Conservation (phyloP, 805 yeast genomes). For the Starmerella floris region DNA sequence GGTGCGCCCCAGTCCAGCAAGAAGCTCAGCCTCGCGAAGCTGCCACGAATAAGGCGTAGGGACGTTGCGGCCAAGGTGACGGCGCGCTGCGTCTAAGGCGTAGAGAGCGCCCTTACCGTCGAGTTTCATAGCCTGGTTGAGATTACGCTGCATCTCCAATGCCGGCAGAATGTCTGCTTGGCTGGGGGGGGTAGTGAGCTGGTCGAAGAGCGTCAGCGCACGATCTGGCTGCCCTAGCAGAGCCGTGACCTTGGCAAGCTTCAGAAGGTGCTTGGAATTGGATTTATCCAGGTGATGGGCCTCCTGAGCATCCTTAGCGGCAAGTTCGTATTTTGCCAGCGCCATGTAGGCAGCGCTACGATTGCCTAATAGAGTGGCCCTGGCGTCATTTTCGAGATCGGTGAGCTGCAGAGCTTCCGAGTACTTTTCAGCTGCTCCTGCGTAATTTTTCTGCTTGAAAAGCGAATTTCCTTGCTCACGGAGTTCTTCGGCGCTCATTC, state of each 20-base stretch:
- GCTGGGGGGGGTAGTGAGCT: conserved; percentile 17
- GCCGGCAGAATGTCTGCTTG: conserved; percentile 23
- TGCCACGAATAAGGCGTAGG: conserved; percentile 28
- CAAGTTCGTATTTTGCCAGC: conserved; percentile 24
- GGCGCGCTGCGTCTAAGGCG: conserved; percentile 29
- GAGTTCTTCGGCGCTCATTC: conserved; percentile 18
- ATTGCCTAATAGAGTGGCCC: conserved; percentile 27
- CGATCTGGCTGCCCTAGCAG: conserved; percentile 27
- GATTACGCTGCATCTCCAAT: conserved; percentile 29
- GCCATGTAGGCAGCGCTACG: conserved; percentile 31
- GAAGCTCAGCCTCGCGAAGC: conserved; percentile 24
- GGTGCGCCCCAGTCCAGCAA: conserved; percentile 23
- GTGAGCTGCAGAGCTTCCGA: conserved; percentile 29
- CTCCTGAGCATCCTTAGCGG: conserved; percentile 26
- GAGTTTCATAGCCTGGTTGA: conserved; percentile 26
- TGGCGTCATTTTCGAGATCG: conserved; percentile 24
- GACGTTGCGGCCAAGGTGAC: conserved; percentile 27
- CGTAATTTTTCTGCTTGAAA: conserved; percentile 28
- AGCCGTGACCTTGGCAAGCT: conserved; percentile 29
- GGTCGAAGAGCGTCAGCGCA: conserved; percentile 24
- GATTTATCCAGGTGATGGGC: conserved; percentile 26
- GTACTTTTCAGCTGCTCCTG: conserved; percentile 25
- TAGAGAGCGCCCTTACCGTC: conserved; percentile 27
- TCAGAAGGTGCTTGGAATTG: conserved; percentile 26
- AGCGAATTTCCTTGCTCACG: conserved; percentile 30